Conservation (phyloP, 768 basidiomycete genomes). For the Daedalea quercina region DNA sequence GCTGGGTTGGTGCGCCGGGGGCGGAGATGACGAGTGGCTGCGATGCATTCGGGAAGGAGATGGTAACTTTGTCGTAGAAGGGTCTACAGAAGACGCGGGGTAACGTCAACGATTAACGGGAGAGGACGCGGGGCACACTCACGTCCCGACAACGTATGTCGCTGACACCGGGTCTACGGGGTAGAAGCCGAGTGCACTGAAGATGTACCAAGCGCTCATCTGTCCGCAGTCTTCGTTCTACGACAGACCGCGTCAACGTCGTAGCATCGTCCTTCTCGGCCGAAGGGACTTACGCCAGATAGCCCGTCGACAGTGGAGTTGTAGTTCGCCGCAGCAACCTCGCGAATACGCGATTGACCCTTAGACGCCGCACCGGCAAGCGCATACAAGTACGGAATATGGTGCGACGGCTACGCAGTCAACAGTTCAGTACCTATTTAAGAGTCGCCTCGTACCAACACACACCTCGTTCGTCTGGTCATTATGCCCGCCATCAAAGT, state of each 20-base stretch:
- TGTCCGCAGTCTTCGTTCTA: slow-evolving; percentile 89
- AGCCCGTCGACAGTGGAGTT: slow-evolving; percentile 63
- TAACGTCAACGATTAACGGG: not conserved
- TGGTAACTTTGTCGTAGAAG: slow-evolving; percentile 46
- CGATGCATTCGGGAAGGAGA: slow-evolving; percentile 42
- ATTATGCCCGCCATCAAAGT: slow-evolving; percentile 60
- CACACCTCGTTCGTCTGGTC: slow-evolving; percentile 75
- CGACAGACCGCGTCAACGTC: not conserved
- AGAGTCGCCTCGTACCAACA: not conserved
- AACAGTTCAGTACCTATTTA: not conserved
- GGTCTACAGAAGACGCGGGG: slow-evolving; percentile 24
- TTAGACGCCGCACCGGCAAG: slow-evolving; percentile 66
- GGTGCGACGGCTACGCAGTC: slow-evolving; percentile 62
- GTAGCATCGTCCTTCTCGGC: not conserved
- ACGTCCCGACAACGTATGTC: slow-evolving; percentile 74
- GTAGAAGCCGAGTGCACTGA: slow-evolving; percentile 79
- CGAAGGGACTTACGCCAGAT: slow-evolving; percentile 47
- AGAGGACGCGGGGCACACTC: slow-evolving; percentile 16
- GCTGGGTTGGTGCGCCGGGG: slow-evolving; percentile 47
- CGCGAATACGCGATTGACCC: slow-evolving; percentile 63
- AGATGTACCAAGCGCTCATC: slow-evolving; percentile 88
- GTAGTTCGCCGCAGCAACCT: slow-evolving; percentile 59
- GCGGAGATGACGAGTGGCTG: slow-evolving; percentile 46
- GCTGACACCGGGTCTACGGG: slow-evolving; percentile 77
- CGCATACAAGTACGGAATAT: slow-evolving; percentile 79